Base-by-base conservation (phyloP, 75 land plant species). In the Selaginella moellendorffii region DNA sequence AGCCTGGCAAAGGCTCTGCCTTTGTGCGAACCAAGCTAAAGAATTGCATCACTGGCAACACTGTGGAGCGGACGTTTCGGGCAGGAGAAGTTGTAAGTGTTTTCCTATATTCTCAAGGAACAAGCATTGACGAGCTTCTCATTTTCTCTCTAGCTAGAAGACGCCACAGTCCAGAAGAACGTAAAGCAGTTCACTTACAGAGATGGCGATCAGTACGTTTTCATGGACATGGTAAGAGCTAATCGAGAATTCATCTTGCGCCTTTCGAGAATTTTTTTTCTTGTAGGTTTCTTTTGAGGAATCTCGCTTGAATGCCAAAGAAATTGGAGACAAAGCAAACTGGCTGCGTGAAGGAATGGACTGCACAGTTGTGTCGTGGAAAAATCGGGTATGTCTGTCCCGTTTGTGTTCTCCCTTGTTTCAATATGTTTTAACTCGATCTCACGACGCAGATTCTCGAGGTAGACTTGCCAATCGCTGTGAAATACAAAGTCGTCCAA, bases 1-100 rank as follows among this genome's bases (percentile, higher is more conserved):
- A 92, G 75, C 97, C 97, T 70, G 97, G 97, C 52, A 92, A 92
- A 69, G 97, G 97, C 22, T 96, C 97, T 29, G 96, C 97, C 19
- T 92, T 92, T 80, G 90, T 92, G 58, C 77, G 97, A 29, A 92
- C 97, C 67, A 92, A 85, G 71, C 61, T 92, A 61, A 76, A 80
- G 5, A 92, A 92, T 68, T 92, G 79, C 63, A 25, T 92, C 2
- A 83, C 90, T 1, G 97, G 97, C 59, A 85, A 83, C 70, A 83
- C 85, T 22, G 87, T 92, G 21, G 97, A 92, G 67, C 82, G 78
- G 60, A 92, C 96, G 22, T 92, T 92, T 70, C 82, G 97, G 53
- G 97, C 97, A 58, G 96, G 96, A 61, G 46, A 36, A 36, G 46
- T 36, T 5, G 46, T 36, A 36, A 36, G 46, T 5, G n/a, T n/a